phyloP scores from a whole-genome alignment of 2,329 filamentous ascomycete species.

The Phaeosphaeriaceae sp. region DNA sequence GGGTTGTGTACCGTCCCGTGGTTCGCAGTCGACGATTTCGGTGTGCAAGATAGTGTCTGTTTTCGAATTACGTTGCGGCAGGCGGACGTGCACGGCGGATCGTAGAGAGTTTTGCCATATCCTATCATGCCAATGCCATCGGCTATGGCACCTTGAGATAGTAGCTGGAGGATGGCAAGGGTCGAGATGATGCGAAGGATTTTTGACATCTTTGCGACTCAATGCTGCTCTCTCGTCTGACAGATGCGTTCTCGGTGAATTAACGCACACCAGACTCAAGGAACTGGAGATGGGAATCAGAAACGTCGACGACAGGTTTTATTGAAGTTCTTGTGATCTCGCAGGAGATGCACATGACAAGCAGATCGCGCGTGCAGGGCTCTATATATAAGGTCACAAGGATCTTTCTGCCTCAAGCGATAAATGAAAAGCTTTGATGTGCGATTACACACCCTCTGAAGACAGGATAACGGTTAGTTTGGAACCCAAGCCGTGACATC shows the following conservation, averaged over 20 bases:
- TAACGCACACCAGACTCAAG: background rate
- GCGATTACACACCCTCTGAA: background rate
- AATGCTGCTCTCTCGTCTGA: background rate
- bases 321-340: background rate
- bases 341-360: background rate
- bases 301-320: background rate
- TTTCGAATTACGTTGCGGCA: slow-evolving; percentile 17
- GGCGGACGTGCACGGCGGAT: slow-evolving; percentile 24
- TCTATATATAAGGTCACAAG: background rate
- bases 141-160: background rate
- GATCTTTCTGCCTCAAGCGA: background rate
- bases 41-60: slow-evolving; percentile 10
- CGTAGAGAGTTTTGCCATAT: slow-evolving; percentile 22
- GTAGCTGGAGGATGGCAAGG: background rate
- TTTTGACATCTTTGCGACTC: background rate
- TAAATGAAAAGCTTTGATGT: background rate
- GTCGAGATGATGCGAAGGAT: background rate
- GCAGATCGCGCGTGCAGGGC: background rate
- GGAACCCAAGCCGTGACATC: background rate
- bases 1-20: slow-evolving; percentile 8
- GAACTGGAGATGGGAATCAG: too few relatives aligned
- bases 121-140: slow-evolving; percentile 18
- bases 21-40: background rate
- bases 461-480: background rate
- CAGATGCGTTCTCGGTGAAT: too few relatives aligned